These are phyloP conservation scores for Spergularia marina DNA, from an alignment of 148 eudicot species.

Conservation along the genomic window DNA sequence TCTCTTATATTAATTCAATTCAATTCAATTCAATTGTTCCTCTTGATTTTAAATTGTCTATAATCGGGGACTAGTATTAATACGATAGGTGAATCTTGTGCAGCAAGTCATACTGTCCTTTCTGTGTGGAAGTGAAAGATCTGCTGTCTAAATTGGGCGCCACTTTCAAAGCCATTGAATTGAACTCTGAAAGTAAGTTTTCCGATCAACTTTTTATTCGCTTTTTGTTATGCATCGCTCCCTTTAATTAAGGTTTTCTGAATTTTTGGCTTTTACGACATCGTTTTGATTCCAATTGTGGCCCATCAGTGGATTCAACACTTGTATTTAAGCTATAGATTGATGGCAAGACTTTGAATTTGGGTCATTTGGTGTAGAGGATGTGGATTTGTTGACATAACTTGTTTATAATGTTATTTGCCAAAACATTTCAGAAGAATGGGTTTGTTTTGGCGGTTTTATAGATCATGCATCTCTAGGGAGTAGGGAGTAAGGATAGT, in stretches of 20 bases:
- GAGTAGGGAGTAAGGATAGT: too few relatives aligned
- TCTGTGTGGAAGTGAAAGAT: constrained; percentile 42
- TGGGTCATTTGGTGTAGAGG: too few relatives aligned
- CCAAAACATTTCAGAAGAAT: too few relatives aligned
- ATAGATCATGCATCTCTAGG: too few relatives aligned
- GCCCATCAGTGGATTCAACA: background rate
- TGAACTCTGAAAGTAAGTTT: constrained; percentile 44
- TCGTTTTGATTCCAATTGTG: background rate
- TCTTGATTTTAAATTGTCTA: background rate
- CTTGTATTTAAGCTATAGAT: background rate
- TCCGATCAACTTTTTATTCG: background rate
- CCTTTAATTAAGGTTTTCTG: too few relatives aligned
- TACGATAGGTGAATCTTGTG: constrained; percentile 8
- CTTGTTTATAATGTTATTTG: too few relatives aligned
- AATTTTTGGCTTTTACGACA: too few relatives aligned
- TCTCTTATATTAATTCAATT: background rate
- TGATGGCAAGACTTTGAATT: background rate
- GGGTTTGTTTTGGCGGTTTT: too few relatives aligned
- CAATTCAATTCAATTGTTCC: background rate
- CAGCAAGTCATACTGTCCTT: constrained; percentile 67
- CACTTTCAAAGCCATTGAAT: constrained; percentile 48
- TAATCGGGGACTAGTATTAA: background rate
- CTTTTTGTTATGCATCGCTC: background rate
- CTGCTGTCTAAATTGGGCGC: constrained; percentile 38
- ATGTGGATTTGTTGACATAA: too few relatives aligned